Evolutionary conservation across 257 asterid species (phyloP).

Genomic region (Linaria vulgaris): DNA sequence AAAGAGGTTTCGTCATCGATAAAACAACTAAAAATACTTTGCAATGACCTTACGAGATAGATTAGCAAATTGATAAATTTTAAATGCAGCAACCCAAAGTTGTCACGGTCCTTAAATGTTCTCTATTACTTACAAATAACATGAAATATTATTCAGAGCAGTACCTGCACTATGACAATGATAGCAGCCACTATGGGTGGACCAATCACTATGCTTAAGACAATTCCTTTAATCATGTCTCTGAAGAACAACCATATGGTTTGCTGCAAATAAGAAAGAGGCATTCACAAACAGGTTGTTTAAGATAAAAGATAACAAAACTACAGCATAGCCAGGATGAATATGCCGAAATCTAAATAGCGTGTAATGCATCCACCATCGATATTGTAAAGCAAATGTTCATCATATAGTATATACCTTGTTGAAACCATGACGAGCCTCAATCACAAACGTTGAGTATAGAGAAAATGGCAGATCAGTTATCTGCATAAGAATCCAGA

Average conservation of each 20-base stretch:
- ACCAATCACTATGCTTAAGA: conserved; percentile 63
- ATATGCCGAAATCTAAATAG: background rate
- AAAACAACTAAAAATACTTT: background rate
- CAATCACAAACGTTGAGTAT: conserved; percentile 95
- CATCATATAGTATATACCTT: conserved; percentile 44
- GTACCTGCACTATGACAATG: conserved; percentile 88
- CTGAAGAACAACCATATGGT: conserved; percentile 77
- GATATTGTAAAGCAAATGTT: background rate
- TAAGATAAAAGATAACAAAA: conserved; percentile 7
- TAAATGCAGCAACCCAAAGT: conserved; percentile 19
- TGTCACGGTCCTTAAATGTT: conserved; percentile 4
- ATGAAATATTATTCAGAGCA: conserved; percentile 7
- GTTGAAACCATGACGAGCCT: conserved; percentile 92
- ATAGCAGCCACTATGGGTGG: conserved; percentile 99
- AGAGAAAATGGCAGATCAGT: conserved; percentile 92
- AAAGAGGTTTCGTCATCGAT: conserved; percentile 20
- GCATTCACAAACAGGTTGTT: conserved; percentile 20
- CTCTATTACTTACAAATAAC: conserved; percentile 14
- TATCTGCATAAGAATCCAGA: conserved; percentile 51
- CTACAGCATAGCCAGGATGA: conserved; percentile 3
- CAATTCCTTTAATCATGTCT: conserved; percentile 88
- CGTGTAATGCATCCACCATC: background rate
- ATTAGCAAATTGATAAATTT: background rate
- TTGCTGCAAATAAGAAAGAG: conserved; percentile 56
- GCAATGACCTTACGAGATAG: background rate